Evolutionary conservation across 2,329 filamentous ascomycete species (phyloP).

Genomic region (Aspergillus sclerotialis): DNA sequence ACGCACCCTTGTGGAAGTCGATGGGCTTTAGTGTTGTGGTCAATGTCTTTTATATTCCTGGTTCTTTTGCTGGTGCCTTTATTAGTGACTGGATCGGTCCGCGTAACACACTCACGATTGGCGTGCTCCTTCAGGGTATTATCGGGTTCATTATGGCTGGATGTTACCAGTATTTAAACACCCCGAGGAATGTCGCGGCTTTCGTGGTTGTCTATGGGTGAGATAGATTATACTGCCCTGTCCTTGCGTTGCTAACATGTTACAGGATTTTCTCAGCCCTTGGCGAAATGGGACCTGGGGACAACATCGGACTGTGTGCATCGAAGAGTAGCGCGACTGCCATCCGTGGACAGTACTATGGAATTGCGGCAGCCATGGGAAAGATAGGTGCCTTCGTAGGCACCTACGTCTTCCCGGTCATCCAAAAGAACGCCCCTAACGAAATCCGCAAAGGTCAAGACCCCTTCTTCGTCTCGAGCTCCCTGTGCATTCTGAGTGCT

Average conservation of each 20-base stretch:
- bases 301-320: slow-evolving; percentile 84
- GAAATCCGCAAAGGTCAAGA: slow-evolving; percentile 63
- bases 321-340: slow-evolving; percentile 84
- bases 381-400: slow-evolving; percentile 68
- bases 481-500: slow-evolving; percentile 69
- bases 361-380: slow-evolving; percentile 40
- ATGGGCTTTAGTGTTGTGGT: slow-evolving; percentile 87
- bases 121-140: slow-evolving; percentile 64
- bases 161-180: slow-evolving; percentile 63
- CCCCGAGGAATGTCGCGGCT: slow-evolving; percentile 59
- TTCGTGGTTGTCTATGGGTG: slow-evolving; percentile 72
- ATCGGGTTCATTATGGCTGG: slow-evolving; percentile 88
- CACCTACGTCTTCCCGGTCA: slow-evolving; percentile 72
- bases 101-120: slow-evolving; percentile 63
- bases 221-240: slow-evolving; percentile 7
- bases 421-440: slow-evolving; percentile 51
- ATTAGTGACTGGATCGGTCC: slow-evolving; percentile 74
- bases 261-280: slow-evolving; percentile 62
- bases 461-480: slow-evolving; percentile 79
- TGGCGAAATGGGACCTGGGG: slow-evolving; percentile 76
- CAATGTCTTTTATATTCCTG: slow-evolving; percentile 84
- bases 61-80: slow-evolving; percentile 69
- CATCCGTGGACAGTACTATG: slow-evolving; percentile 71
- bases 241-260: neutral
- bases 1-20: slow-evolving; percentile 61